Conservation (phyloP, 2,329 filamentous ascomycete genomes). For the Cephalotrichum gorgonifer region DNA sequence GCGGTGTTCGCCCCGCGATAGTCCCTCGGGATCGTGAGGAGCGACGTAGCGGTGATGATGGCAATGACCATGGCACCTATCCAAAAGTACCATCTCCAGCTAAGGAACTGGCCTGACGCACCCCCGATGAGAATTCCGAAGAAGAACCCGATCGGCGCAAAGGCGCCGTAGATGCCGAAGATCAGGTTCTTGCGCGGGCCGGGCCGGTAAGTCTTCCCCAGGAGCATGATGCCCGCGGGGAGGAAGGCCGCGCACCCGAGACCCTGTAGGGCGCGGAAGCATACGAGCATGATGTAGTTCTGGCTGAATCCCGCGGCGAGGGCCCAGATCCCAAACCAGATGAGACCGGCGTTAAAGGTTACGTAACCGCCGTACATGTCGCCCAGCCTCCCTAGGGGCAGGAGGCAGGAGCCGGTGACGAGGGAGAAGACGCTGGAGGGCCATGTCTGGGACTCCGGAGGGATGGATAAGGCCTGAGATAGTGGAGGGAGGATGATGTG, state of each 20-base stretch:
- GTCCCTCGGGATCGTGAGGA: slow-evolving; percentile 26
- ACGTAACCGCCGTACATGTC: slow-evolving; percentile 54
- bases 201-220: slow-evolving; percentile 58
- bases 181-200: slow-evolving; percentile 63
- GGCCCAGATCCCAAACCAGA: slow-evolving; percentile 60
- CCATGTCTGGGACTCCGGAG: slow-evolving; percentile 51
- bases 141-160: slow-evolving; percentile 48
- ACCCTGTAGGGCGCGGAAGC: slow-evolving; percentile 65
- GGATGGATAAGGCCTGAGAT: slow-evolving; percentile 50
- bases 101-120: slow-evolving; percentile 45
- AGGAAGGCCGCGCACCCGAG: slow-evolving; percentile 64
- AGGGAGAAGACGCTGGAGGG: slow-evolving; percentile 53
- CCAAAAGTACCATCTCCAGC: slow-evolving; percentile 63
- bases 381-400: slow-evolving; percentile 50
- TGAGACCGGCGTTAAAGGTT: slow-evolving; percentile 48
- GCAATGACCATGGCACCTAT: slow-evolving; percentile 39
- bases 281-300: slow-evolving; percentile 59
- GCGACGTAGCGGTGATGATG: slow-evolving; percentile 33
- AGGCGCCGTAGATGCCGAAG: slow-evolving; percentile 47
- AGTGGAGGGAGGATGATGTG: slow-evolving; percentile 53
- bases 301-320: slow-evolving; percentile 60
- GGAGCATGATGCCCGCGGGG: slow-evolving; percentile 58
- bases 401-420: slow-evolving; percentile 44
- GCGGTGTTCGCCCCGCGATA: slow-evolving; percentile 13
- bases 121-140: slow-evolving; percentile 59